Percentiles rank a stretch among this genome's conserved stretches.
Conservation (phyloP, 169 alveolate species). For the Plasmodium vivax region DNA sequence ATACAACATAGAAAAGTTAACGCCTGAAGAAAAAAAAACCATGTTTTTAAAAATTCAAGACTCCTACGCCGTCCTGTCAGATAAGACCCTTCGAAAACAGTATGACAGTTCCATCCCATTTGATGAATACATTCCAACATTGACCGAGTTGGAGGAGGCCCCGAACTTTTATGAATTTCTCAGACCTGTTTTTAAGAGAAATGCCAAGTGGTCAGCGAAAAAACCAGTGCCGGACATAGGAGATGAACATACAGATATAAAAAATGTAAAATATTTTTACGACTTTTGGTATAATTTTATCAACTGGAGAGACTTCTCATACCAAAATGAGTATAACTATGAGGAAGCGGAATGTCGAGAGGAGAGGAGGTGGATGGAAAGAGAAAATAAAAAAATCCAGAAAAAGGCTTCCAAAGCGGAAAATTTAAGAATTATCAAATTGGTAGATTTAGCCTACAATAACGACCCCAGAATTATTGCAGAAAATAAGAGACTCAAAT, state of each 20-base stretch:
- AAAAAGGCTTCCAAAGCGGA: constrained; percentile 90
- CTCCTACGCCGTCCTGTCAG: constrained; percentile 93
- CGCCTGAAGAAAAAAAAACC: constrained; percentile 78
- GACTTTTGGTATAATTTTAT: constrained; percentile 93
- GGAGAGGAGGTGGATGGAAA: constrained; percentile 95
- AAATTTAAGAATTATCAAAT: constrained; percentile 90
- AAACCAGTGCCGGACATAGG: constrained; percentile 95
- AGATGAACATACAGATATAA: constrained; percentile 86
- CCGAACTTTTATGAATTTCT: constrained; percentile 85
- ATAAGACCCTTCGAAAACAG: constrained; percentile 88
- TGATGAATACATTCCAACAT: constrained; percentile 93
- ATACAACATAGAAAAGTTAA: constrained; percentile 73
- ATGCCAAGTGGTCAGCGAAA: constrained; percentile 90
- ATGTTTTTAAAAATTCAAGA: constrained; percentile 92
- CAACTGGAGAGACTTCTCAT: constrained; percentile 93
- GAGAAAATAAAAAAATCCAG: constrained; percentile 92
- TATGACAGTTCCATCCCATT: constrained; percentile 94
- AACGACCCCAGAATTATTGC: constrained; percentile 87
- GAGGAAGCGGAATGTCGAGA: constrained; percentile 94
- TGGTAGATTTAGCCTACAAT: constrained; percentile 92
- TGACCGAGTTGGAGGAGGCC: constrained; percentile 79
- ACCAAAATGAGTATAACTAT: constrained; percentile 91
- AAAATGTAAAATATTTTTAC: constrained; percentile 90
- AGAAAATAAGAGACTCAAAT: constrained; percentile 80
- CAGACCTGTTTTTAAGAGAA: constrained; percentile 86